These are phyloP conservation scores for Salvia hispanica DNA, from an alignment of 257 asterid genomes.

Conservation along the genomic window DNA sequence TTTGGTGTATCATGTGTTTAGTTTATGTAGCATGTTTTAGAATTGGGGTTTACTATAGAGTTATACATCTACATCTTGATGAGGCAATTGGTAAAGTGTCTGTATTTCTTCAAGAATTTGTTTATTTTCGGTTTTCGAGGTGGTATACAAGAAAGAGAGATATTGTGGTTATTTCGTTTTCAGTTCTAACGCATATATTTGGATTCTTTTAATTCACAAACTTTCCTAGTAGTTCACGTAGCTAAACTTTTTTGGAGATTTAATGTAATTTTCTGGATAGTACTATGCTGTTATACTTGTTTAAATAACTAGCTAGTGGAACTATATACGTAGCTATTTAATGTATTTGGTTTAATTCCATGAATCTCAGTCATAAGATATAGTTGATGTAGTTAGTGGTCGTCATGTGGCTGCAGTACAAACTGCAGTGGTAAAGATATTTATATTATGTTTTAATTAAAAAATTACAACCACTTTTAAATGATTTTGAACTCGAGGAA, in stretches of 20 bases:
- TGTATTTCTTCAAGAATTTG: conserved; percentile 11
- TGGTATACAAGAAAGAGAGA: conserved; percentile 57
- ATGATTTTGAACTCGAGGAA: too few relatives aligned
- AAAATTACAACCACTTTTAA: background rate
- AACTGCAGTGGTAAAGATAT: background rate
- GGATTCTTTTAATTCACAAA: background rate
- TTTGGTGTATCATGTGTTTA: conserved; percentile 30
- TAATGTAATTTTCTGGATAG: background rate
- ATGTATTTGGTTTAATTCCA: background rate
- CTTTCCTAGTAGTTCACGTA: background rate
- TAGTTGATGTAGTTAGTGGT: background rate
- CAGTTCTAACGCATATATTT: background rate
- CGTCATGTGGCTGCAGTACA: background rate
- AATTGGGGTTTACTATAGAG: conserved; percentile 23
- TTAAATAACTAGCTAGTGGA: background rate
- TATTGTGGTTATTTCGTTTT: background rate
- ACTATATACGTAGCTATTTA: background rate
- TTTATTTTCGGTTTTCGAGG: conserved; percentile 32
- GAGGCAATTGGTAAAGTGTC: background rate
- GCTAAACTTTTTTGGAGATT: background rate
- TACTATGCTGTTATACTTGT: background rate
- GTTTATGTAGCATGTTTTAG: conserved; percentile 36
- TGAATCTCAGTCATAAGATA: background rate
- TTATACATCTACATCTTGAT: conserved; percentile 11
- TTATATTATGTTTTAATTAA: background rate